Evolutionary conservation across 164 flowering plant species (phyloP).

Genomic region (Annona cherimola): DNA sequence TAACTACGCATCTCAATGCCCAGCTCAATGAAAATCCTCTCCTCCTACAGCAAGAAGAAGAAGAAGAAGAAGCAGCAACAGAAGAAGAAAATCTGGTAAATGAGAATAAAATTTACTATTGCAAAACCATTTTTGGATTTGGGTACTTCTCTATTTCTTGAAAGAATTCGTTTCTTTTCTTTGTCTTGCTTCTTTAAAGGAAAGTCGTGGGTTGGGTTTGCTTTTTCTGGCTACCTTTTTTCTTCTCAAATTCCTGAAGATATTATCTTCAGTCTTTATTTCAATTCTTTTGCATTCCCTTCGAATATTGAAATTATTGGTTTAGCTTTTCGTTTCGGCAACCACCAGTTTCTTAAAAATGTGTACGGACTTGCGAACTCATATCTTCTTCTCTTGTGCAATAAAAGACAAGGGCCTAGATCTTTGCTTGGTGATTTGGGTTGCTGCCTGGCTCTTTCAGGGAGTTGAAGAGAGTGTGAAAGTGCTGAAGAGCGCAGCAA

Average conservation of each 20-base stretch:
- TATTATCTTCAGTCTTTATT: not conserved
- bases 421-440: not conserved
- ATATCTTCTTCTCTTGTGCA: not conserved
- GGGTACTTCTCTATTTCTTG: not conserved
- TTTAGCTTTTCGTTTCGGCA: not conserved
- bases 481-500: slow-evolving; percentile 79
- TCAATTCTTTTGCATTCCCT: not conserved
- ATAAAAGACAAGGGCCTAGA: too few species aligned
- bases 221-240: not conserved
- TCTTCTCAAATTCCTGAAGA: not conserved
- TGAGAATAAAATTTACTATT: slow-evolving; percentile 4
- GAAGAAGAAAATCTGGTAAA: slow-evolving; percentile 13
- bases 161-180: too few species aligned
- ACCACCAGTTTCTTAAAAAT: not conserved
- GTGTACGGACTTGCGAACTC: not conserved
- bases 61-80: not conserved
- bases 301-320: not conserved
- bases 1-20: slow-evolving; percentile 26
- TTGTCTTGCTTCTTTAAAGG: not conserved
- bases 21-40: slow-evolving; percentile 14
- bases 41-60: slow-evolving; percentile 17
- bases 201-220: not conserved
- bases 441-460: slow-evolving; percentile 23
- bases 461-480: slow-evolving; percentile 67
- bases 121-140: not conserved